phyloP scores from a whole-genome alignment of 31 red algal genomes.

The Endocladia muricata region DNA sequence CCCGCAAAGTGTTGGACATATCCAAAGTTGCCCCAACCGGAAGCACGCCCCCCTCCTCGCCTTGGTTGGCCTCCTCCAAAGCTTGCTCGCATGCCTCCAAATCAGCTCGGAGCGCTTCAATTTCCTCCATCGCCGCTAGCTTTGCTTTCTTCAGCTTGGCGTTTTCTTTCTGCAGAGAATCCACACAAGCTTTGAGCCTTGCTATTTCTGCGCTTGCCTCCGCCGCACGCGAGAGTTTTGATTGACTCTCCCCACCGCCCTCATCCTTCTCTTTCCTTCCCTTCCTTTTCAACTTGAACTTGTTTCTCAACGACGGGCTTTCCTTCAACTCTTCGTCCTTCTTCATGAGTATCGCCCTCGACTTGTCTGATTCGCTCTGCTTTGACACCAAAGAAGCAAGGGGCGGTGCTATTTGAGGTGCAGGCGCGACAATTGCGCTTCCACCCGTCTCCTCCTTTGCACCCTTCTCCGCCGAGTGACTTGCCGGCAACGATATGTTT shows the following conservation, averaged over 20 bases:
- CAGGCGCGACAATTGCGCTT: no score
- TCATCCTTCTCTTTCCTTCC: constrained; percentile 8
- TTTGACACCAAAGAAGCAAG: background rate
- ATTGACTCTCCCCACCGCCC: background rate
- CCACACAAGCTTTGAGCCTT: constrained; percentile 27
- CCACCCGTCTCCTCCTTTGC: background rate
- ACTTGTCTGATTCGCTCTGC: background rate
- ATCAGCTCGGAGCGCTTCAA: constrained; percentile 19
- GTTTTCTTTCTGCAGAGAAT: constrained; percentile 46
- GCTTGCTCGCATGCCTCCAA: constrained; percentile 27
- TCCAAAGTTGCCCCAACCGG: background rate
- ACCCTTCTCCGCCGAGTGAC: background rate
- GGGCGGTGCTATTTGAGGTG: no score
- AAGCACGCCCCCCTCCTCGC: background rate
- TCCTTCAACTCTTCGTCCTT: constrained; percentile 13
- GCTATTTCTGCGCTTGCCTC: constrained; percentile 26
- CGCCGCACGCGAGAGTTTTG: background rate
- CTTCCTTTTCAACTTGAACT: constrained; percentile 34
- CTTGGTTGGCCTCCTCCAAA: background rate
- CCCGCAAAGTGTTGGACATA: constrained; percentile 1
- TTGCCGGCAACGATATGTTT: background rate
- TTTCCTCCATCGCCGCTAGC: constrained; percentile 29
- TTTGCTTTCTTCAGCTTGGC: constrained; percentile 22
- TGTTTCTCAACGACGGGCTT: constrained; percentile 22
- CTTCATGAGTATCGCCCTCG: constrained; percentile 17